A percentile compares a stretch with the other conserved stretches of the same genome.
Evolutionary conservation across 345 rosid genomes (phyloP).

Genomic region (Syzygium oleosum): DNA sequence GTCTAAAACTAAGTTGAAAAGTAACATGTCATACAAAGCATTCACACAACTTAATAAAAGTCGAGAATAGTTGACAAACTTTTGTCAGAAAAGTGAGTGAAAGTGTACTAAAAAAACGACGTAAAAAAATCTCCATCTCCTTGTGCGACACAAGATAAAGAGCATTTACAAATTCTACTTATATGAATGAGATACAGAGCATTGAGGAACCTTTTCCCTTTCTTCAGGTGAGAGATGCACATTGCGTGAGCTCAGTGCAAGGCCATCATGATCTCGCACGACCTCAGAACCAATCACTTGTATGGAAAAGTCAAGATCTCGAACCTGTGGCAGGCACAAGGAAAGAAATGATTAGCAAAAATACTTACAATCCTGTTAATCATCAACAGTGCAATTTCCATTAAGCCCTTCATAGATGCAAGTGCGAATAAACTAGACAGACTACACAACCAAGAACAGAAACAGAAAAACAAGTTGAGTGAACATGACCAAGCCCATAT

Average conservation of each 20-base stretch:
- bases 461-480: neutral
- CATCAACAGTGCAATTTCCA: neutral
- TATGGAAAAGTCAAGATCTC: constrained; percentile 77
- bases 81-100: neutral
- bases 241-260: constrained; percentile 87
- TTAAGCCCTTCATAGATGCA: neutral
- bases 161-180: neutral
- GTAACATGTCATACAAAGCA: neutral
- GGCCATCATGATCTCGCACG: constrained; percentile 65
- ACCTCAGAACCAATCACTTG: constrained; percentile 64
- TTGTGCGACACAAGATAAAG: neutral
- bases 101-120: neutral
- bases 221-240: constrained; percentile 64
- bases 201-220: constrained; percentile 39
- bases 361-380: neutral
- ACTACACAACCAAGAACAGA: neutral
- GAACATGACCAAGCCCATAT: neutral
- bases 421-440: neutral
- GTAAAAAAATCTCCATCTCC: neutral
- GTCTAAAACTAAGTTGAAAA: neutral
- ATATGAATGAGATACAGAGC: neutral
- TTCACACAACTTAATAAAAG: neutral
- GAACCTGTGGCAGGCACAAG: constrained; percentile 35
- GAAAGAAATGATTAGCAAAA: neutral
- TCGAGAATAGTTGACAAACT: neutral